Conservation (phyloP, 108 stramenopile genomes). For the Phaeodactylum tricornutum region DNA sequence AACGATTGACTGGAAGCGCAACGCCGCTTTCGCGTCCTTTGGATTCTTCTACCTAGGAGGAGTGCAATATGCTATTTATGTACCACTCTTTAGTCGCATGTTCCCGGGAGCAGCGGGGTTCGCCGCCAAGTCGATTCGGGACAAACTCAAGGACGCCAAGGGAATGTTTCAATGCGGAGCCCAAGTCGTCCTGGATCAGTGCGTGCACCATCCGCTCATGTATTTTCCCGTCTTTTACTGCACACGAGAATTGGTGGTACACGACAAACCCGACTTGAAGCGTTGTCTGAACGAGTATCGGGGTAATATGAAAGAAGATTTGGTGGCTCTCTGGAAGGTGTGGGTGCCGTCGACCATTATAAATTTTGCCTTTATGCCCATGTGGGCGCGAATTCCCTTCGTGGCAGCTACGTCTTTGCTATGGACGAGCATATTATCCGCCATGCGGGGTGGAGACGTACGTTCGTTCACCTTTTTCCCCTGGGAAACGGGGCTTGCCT, state of each 20-base stretch:
- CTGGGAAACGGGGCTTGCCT: too few species aligned
- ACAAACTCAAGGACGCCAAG: conserved; percentile 58
- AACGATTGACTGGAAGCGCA: conserved; percentile 81
- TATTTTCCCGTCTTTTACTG: conserved; percentile 90
- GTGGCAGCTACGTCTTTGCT: conserved; percentile 70
- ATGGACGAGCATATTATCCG: conserved; percentile 77
- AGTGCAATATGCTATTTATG: conserved; percentile 77
- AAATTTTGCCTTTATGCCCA: conserved; percentile 91
- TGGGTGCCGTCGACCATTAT: conserved; percentile 77
- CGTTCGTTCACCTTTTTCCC: too few species aligned
- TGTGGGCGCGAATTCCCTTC: conserved; percentile 78
- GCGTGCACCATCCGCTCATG: conserved; percentile 63
- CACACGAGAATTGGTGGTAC: conserved; percentile 76
- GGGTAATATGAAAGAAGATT: conserved; percentile 69
- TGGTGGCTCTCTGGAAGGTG: conserved; percentile 72
- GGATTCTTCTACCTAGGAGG: conserved; percentile 84
- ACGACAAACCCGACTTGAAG: conserved; percentile 46
- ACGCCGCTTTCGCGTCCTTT: conserved; percentile 81
- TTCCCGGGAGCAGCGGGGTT: conserved; percentile 72
- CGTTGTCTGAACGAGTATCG: conserved; percentile 38
- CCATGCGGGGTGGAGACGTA: conserved; percentile 83
- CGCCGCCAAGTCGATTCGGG: conserved; percentile 49
- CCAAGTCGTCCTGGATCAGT: conserved; percentile 34
- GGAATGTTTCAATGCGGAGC: conserved; percentile 34
- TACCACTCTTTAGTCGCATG: conserved; percentile 65